Evolutionary conservation across 2,329 filamentous ascomycete genomes (phyloP).

Genomic region (Fusarium nanum): DNA sequence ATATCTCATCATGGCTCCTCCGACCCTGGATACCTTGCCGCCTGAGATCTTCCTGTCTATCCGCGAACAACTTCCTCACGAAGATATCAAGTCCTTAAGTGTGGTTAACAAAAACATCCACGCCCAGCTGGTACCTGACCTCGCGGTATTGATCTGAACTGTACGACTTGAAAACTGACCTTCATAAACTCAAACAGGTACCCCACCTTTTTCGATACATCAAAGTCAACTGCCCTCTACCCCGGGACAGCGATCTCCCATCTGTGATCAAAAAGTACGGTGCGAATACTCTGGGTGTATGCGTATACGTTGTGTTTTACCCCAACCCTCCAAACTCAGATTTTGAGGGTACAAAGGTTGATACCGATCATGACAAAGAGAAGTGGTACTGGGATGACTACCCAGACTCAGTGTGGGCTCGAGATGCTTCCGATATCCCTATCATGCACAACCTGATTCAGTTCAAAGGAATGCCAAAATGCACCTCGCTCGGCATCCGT

Average conservation of each 20-base stretch:
- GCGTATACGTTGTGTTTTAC: slow-evolving; percentile 2
- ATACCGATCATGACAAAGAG: not conserved
- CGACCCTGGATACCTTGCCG: not conserved
- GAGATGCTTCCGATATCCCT: not conserved
- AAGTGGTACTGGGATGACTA: not conserved
- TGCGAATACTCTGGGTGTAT: not conserved
- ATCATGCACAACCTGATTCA: slow-evolving; percentile 1
- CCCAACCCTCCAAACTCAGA: not conserved
- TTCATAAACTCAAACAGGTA: no score
- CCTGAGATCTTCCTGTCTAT: not conserved
- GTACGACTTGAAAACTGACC: no score
- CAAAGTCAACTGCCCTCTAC: slow-evolving; percentile 8
- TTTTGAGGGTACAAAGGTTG: not conserved
- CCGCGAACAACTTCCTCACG: not conserved
- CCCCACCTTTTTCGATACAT: not conserved
- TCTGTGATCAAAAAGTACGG: slow-evolving; percentile 3
- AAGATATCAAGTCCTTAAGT: slow-evolving; percentile 1
- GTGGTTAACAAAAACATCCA: not conserved
- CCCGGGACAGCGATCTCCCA: not conserved
- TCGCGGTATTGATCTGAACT: no score
- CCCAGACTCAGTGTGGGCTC: slow-evolving; percentile 15
- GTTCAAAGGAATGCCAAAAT: slow-evolving; percentile 6
- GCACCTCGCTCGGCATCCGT: not conserved
- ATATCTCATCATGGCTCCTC: not conserved
- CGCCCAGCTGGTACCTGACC: not conserved